These are phyloP conservation scores for Fusarium oligoseptatum DNA, from an alignment of 2,329 filamentous ascomycete species.

Conservation along the genomic window DNA sequence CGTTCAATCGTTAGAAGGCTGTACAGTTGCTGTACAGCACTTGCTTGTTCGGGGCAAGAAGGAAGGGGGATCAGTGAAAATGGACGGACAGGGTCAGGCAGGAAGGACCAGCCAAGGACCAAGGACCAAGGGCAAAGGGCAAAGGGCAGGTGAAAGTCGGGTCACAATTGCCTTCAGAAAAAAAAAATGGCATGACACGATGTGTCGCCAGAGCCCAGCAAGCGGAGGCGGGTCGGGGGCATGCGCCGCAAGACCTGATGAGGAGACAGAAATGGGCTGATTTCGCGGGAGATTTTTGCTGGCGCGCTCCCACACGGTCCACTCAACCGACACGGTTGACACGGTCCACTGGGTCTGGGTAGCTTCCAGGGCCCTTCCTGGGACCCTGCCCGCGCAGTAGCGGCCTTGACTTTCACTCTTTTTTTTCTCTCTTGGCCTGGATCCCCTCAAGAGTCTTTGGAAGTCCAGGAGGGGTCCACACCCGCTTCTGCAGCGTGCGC, in stretches of 20 bases:
- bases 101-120: slow-evolving; percentile 23
- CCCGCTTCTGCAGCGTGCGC: slow-evolving; percentile 18
- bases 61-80: slow-evolving; percentile 18
- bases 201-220: slow-evolving; percentile 43
- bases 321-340: slow-evolving; percentile 39
- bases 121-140: slow-evolving; percentile 19
- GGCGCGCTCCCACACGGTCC: slow-evolving; percentile 41
- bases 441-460: slow-evolving; percentile 4
- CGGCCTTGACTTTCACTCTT: neutral
- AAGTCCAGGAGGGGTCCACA: slow-evolving; percentile 28
- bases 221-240: slow-evolving; percentile 47
- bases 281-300: slow-evolving; percentile 51
- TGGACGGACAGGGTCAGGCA: slow-evolving; percentile 25
- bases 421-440: neutral
- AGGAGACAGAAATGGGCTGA: slow-evolving; percentile 55
- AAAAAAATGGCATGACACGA: slow-evolving; percentile 55
- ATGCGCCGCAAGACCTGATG: slow-evolving; percentile 47
- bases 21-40: neutral
- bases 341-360: slow-evolving; percentile 39
- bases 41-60: slow-evolving; percentile 24
- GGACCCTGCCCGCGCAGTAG: neutral
- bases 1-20: neutral
- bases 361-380: slow-evolving; percentile 30
- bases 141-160: slow-evolving; percentile 37
- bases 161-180: slow-evolving; percentile 40